phyloP scores from a whole-genome alignment of 805 yeast genomes.

The Starmerella apicola region DNA sequence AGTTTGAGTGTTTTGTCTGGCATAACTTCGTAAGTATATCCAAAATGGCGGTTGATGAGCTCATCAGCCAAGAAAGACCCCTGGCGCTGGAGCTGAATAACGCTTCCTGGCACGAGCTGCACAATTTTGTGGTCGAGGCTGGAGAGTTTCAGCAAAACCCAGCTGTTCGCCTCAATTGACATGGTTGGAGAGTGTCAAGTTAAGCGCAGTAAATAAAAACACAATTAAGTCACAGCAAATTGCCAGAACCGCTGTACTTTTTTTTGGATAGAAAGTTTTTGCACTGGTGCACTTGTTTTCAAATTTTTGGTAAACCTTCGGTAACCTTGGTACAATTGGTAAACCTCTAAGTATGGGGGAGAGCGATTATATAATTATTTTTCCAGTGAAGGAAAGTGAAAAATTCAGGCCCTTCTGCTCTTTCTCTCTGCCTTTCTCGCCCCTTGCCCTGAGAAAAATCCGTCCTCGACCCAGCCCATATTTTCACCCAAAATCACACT shows the following conservation, averaged over 20 bases:
- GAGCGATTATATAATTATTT: slow-evolving; percentile 12
- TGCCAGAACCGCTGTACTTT: too few species aligned
- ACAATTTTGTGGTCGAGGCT: slow-evolving; percentile 67
- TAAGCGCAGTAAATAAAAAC: too few species aligned
- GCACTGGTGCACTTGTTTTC: too few species aligned
- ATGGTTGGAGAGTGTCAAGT: too few species aligned
- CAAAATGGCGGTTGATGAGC: slow-evolving; percentile 70
- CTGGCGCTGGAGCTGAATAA: slow-evolving; percentile 75
- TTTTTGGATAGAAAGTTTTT: too few species aligned
- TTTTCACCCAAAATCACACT: neutral
- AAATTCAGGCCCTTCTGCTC: neutral
- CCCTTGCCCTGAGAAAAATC: neutral
- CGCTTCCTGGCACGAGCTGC: slow-evolving; percentile 47
- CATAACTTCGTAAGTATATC: slow-evolving; percentile 76
- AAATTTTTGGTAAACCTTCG: too few species aligned
- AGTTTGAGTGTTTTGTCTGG: slow-evolving; percentile 33
- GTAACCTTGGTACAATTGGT: too few species aligned
- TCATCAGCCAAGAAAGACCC: slow-evolving; percentile 70
- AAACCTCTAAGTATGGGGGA: too few species aligned
- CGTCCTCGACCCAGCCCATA: slow-evolving; percentile 2
- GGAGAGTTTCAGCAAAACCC: slow-evolving; percentile 62
- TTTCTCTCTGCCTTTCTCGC: neutral
- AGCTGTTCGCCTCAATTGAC: slow-evolving; percentile 36
- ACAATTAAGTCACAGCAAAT: too few species aligned
- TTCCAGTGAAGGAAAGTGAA: slow-evolving; percentile 2